phyloP scores from a whole-genome alignment of 1,139 yeast genomes.

The Suhomyces bokatorum region DNA sequence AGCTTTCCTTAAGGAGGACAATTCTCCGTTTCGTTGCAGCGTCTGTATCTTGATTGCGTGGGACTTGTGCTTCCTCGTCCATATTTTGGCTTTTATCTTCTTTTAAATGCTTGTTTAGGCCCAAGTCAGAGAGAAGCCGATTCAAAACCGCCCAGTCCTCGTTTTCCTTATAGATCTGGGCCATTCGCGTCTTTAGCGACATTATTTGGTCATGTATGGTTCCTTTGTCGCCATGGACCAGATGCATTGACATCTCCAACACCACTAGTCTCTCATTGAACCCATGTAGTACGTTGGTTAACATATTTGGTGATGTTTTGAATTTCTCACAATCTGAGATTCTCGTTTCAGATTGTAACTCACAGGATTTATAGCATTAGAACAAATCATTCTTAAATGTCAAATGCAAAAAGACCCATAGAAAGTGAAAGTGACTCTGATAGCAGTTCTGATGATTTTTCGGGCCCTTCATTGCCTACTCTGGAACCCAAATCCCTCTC shows the following conservation, averaged over 20 bases:
- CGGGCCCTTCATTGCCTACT: conserved; percentile 11
- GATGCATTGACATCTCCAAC: conserved; percentile 4
- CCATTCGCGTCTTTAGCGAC: conserved; percentile 18
- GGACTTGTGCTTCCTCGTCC: not conserved
- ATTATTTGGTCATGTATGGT: conserved; percentile 17
- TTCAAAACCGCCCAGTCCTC: conserved; percentile 25
- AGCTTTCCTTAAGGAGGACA: conserved; percentile 23
- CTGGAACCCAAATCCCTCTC: not conserved
- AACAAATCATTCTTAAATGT: not conserved
- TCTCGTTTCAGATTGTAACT: too few species aligned
- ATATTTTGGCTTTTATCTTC: not conserved
- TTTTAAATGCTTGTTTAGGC: conserved; percentile 1
- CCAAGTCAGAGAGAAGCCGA: conserved; percentile 22
- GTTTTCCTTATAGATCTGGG: conserved; percentile 20
- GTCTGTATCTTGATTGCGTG: not conserved
- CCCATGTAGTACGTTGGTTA: not conserved
- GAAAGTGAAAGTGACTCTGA: conserved; percentile 1
- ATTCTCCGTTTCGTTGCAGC: conserved; percentile 22
- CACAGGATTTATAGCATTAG: not conserved
- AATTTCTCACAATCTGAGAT: too few species aligned
- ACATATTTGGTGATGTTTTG: not conserved
- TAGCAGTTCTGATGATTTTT: conserved; percentile 5
- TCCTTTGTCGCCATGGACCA: conserved; percentile 2
- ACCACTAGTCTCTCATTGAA: not conserved
- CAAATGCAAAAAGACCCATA: not conserved